phyloP scores from a whole-genome alignment of 805 yeast genomes.

The Yarrowia sp. region DNA sequence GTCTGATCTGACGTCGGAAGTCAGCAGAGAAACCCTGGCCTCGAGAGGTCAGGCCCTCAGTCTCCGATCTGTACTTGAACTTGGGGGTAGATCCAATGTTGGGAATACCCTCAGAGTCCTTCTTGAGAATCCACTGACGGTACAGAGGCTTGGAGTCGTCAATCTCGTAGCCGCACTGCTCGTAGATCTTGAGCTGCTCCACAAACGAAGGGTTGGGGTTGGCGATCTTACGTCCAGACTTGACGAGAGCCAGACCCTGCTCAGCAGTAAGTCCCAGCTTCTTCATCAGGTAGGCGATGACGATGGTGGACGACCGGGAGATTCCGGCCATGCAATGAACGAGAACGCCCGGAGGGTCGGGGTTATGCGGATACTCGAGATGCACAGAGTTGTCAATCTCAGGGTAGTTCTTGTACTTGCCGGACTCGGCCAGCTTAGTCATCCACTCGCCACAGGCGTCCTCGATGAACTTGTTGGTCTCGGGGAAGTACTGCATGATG shows the following conservation, averaged over 20 bases:
- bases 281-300: slow-evolving; percentile 88
- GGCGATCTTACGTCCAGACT: slow-evolving; percentile 56
- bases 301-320: slow-evolving; percentile 85
- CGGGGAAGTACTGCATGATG: slow-evolving; percentile 66
- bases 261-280: slow-evolving; percentile 63
- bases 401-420: slow-evolving; percentile 35
- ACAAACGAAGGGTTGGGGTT: slow-evolving; percentile 78
- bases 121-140: slow-evolving; percentile 53
- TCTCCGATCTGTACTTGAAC: slow-evolving; percentile 50
- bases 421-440: slow-evolving; percentile 28
- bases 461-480: slow-evolving; percentile 70
- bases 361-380: slow-evolving; percentile 41
- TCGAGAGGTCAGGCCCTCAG: slow-evolving; percentile 23
- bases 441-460: slow-evolving; percentile 52
- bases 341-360: slow-evolving; percentile 47
- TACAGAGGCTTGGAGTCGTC: slow-evolving; percentile 48
- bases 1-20: slow-evolving; percentile 27
- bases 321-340: slow-evolving; percentile 84
- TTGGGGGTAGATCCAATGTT: slow-evolving; percentile 46
- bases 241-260: slow-evolving; percentile 80
- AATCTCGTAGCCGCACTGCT: slow-evolving; percentile 52
- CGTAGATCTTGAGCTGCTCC: slow-evolving; percentile 72
- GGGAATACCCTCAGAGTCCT: slow-evolving; percentile 45
- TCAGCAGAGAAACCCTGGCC: slow-evolving; percentile 37
- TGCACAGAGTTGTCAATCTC: slow-evolving; percentile 9